A percentile compares a stretch with the other conserved stretches of the same genome.
Evolutionary conservation across 2,329 filamentous ascomycete genomes (phyloP).

Genomic region (Colletotrichum tofieldiae): DNA sequence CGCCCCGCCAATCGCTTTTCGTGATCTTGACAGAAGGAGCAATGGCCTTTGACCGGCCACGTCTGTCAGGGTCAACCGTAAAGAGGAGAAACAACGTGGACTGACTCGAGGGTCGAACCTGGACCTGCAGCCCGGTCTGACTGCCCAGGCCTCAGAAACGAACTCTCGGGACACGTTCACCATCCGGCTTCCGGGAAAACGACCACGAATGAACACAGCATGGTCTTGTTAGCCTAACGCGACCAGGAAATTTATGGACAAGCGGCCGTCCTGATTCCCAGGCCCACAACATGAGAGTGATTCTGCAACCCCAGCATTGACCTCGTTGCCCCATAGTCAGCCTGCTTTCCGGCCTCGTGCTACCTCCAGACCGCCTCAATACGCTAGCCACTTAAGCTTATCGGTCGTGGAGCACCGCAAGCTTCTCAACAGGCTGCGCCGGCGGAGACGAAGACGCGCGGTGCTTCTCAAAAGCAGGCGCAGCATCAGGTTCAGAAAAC

Average conservation of each 20-base stretch:
- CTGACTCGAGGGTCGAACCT: conserved; percentile 12
- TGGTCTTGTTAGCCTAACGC: background rate
- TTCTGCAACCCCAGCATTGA: conserved; percentile 22
- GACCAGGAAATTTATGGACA: background rate
- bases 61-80: background rate
- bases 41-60: conserved; percentile 1
- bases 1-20: conserved; percentile 14
- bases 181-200: conserved; percentile 19
- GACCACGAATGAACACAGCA: conserved; percentile 12
- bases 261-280: conserved; percentile 6
- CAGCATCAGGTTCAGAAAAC: conserved; percentile 19
- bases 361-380: conserved; percentile 17
- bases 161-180: conserved; percentile 3
- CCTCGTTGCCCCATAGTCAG: conserved; percentile 7
- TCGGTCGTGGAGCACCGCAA: conserved; percentile 17
- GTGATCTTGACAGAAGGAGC: conserved; percentile 25
- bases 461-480: background rate
- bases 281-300: conserved; percentile 6
- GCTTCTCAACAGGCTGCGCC: background rate
- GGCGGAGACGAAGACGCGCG: conserved; percentile 2
- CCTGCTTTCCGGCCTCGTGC: conserved; percentile 13
- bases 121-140: background rate
- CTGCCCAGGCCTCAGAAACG: conserved; percentile 1
- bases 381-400: conserved; percentile 41
- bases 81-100: background rate